Evolutionary conservation across 2,329 filamentous ascomycete genomes (phyloP).

Genomic region (Sordariomycetes sp.): DNA sequence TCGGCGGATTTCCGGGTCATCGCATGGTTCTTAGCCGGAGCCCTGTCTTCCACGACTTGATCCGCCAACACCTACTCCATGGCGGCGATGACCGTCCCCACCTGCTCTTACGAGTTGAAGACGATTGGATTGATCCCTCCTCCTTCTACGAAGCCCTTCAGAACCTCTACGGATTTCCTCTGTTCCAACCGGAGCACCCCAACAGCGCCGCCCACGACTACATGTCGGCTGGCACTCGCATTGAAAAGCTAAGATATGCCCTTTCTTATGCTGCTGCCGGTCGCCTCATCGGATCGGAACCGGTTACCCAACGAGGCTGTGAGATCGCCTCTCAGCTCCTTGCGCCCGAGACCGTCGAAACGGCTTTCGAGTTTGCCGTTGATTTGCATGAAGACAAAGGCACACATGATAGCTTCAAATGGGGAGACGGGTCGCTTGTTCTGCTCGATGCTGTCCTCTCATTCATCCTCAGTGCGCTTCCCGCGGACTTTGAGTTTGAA

Average conservation of each 20-base stretch:
- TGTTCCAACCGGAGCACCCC: constrained; percentile 28
- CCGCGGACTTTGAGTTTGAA: constrained; percentile 51
- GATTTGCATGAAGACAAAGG: constrained; percentile 23
- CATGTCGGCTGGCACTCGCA: constrained; percentile 25
- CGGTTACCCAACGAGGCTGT: constrained; percentile 47
- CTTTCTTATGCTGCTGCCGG: constrained; percentile 58
- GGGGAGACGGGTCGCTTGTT: constrained; percentile 41
- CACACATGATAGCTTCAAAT: constrained; percentile 34
- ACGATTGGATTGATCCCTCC: constrained; percentile 44
- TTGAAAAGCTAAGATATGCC: constrained; percentile 42
- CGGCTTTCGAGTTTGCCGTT: constrained; percentile 50
- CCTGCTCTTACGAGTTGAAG: constrained; percentile 36
- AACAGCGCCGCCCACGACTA: constrained; percentile 16
- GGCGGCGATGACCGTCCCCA: too few species aligned
- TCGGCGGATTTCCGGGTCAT: constrained; percentile 32
- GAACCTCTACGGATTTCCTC: constrained; percentile 44
- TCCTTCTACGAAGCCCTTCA: constrained; percentile 49
- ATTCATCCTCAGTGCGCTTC: constrained; percentile 53
- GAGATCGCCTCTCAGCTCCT: constrained; percentile 49
- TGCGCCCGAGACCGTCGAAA: constrained; percentile 54
- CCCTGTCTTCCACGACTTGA: constrained; percentile 14
- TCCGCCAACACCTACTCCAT: constrained; percentile 18
- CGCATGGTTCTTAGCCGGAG: constrained; percentile 47
- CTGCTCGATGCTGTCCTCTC: constrained; percentile 47
- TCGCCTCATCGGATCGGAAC: constrained; percentile 43